Evolutionary conservation across 345 rosid genomes (phyloP).

Genomic region (Syzygium jambos): DNA sequence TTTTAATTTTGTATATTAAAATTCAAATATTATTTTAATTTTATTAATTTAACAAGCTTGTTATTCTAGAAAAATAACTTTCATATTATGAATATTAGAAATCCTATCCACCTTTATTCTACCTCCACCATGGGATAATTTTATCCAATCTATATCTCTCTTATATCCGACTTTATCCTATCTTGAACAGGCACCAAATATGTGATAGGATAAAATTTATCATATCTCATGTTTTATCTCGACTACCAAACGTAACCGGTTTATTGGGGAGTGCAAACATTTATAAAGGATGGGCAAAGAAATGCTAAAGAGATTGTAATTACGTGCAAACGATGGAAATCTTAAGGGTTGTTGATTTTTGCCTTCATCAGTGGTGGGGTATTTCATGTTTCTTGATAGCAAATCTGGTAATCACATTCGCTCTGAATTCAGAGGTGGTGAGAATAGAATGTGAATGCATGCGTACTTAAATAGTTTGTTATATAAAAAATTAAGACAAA

Average conservation of each 20-base stretch:
- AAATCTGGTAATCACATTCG: not conserved
- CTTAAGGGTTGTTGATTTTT: not conserved
- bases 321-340: not conserved
- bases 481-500: not conserved
- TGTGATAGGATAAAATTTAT: too few relatives aligned
- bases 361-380: not conserved
- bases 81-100: too few relatives aligned
- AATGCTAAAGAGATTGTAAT: not conserved
- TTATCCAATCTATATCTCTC: too few relatives aligned
- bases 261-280: not conserved
- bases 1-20: too few relatives aligned
- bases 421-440: not conserved
- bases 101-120: too few relatives aligned
- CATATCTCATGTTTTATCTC: too few relatives aligned
- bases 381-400: not conserved
- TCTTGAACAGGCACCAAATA: too few relatives aligned
- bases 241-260: not conserved
- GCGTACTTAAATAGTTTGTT: not conserved
- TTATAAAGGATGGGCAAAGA: not conserved
- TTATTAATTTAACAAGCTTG: too few relatives aligned
- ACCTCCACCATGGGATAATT: too few relatives aligned
- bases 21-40: too few relatives aligned
- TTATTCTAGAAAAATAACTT: too few relatives aligned
- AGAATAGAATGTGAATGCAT: not conserved
- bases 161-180: too few relatives aligned